Evolutionary conservation across 306 rosid species (phyloP).

Genomic region (Dicorynia guianensis): DNA sequence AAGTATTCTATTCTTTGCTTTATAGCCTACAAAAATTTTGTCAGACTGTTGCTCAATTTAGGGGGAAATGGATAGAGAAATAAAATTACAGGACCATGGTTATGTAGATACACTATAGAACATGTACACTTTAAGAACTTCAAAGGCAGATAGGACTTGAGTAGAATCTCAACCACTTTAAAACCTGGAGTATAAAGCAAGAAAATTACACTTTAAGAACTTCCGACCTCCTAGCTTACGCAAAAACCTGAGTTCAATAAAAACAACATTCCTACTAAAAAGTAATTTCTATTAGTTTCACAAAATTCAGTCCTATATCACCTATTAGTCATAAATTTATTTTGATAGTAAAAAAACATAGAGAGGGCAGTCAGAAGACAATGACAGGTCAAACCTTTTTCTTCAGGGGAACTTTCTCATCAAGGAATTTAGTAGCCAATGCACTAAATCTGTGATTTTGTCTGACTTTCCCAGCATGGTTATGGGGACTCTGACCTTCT

Average conservation of each 20-base stretch:
- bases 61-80: neutral
- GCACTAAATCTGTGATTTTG: constrained; percentile 41
- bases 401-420: constrained; percentile 69
- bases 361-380: neutral
- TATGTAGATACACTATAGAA: no score
- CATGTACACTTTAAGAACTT: no score
- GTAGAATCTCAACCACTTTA: neutral
- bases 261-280: neutral
- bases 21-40: neutral
- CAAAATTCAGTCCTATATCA: constrained; percentile 5
- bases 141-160: neutral
- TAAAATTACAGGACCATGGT: neutral
- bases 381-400: constrained; percentile 64
- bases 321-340: neutral
- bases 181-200: neutral
- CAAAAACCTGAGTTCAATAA: neutral
- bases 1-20: constrained; percentile 14
- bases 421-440: constrained; percentile 52
- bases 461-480: constrained; percentile 30
- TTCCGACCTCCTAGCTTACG: no score
- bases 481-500: constrained; percentile 34
- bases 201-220: no score
- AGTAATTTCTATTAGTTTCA: neutral
- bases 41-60: neutral
- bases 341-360: neutral